A percentile compares a stretch with the other conserved stretches of the same genome.
These are phyloP conservation scores for Hanseniaspora clermontiae DNA, from an alignment of 805 yeast genomes.

Conservation along the genomic window DNA sequence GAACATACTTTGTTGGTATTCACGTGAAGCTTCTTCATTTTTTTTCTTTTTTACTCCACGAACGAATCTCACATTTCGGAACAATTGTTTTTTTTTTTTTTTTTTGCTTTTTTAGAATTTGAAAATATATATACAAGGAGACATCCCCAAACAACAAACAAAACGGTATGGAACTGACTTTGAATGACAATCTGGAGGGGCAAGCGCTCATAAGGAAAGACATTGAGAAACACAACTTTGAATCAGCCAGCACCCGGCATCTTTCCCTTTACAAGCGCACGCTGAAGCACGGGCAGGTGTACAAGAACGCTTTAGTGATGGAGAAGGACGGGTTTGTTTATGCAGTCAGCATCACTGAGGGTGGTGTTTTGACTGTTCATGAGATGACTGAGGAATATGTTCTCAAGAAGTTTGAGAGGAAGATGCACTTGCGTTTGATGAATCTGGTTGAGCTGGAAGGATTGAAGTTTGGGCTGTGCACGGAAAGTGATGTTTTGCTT, in stretches of 20 bases:
- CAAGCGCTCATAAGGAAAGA: not conserved
- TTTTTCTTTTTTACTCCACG: no score
- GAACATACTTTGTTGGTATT: no score
- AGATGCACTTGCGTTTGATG: not conserved
- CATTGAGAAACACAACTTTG: not conserved
- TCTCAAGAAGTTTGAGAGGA: not conserved
- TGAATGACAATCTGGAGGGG: not conserved
- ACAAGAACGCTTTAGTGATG: not conserved
- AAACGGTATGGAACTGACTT: not conserved
- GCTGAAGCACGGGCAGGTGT: not conserved
- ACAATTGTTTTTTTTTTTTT: no score
- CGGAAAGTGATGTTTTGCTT: not conserved
- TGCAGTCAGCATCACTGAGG: not conserved
- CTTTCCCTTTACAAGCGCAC: conserved; percentile 1
- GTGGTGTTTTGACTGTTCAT: not conserved
- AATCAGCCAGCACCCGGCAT: not conserved
- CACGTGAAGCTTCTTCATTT: no score
- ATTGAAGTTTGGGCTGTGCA: not conserved
- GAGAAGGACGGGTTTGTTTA: not conserved
- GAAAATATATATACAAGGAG: no score
- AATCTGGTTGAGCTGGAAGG: not conserved
- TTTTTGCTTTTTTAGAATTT: no score
- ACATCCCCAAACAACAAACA: not conserved
- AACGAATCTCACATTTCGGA: no score
- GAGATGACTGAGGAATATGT: not conserved